Evolutionary conservation across 805 yeast species (phyloP).

Genomic region (Lachancea meyersii): DNA sequence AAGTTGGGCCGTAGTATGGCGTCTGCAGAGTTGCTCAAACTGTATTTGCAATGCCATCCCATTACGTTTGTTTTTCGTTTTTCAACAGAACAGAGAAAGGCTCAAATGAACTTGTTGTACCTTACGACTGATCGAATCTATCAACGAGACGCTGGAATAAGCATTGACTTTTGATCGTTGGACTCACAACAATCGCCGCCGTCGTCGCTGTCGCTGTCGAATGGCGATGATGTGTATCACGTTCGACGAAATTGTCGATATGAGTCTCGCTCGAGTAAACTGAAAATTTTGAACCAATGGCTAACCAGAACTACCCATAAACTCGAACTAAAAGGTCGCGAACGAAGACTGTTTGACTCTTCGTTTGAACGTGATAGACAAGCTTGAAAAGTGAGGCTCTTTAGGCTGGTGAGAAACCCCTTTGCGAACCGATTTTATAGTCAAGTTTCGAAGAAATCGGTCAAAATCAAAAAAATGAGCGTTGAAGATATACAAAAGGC

Average conservation of each 20-base stretch:
- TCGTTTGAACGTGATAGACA: constrained; percentile 2
- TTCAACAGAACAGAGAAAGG: too few relatives aligned
- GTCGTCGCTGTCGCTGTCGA: background rate
- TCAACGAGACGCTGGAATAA: too few relatives aligned
- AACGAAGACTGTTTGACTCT: background rate
- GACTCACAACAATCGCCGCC: too few relatives aligned
- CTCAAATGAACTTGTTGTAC: too few relatives aligned
- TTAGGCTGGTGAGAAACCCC: constrained; percentile 7
- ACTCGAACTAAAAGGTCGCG: background rate
- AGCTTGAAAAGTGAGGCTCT: constrained; percentile 19
- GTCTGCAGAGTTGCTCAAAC: too few relatives aligned
- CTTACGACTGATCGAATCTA: too few relatives aligned
- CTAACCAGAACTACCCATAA: background rate
- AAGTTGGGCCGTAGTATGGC: too few relatives aligned
- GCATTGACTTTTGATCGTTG: too few relatives aligned
- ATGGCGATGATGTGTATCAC: background rate
- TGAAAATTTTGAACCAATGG: constrained; percentile 1
- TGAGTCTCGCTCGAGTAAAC: background rate
- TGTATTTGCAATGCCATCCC: too few relatives aligned
- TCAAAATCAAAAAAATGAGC: constrained; percentile 27
- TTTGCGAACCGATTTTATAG: constrained; percentile 25
- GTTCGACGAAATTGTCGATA: background rate
- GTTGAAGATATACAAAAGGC: constrained; percentile 30
- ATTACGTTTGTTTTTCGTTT: too few relatives aligned
- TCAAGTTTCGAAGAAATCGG: constrained; percentile 26